Conservation (phyloP, 139 green algal species). For the Closterium sp. region DNA sequence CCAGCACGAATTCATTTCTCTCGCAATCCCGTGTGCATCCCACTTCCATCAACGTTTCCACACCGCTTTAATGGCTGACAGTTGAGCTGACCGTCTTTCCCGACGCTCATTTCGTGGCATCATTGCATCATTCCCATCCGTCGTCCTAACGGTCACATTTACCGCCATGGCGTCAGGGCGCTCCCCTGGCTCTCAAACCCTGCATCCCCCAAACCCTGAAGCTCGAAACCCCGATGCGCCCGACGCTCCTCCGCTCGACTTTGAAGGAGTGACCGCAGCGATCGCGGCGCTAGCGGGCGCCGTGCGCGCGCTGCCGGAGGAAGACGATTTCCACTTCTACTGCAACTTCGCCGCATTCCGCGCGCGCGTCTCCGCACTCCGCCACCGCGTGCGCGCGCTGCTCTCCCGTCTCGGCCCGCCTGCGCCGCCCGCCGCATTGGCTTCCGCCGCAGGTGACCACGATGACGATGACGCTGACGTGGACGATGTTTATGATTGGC, state of each 20-base stretch:
- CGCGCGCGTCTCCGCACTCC: background rate
- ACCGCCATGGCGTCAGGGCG: background rate
- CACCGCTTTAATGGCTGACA: too few species aligned
- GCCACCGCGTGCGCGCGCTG: background rate
- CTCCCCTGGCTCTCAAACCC: background rate
- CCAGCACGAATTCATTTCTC: too few species aligned
- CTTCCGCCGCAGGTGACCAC: background rate
- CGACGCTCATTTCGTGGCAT: too few species aligned
- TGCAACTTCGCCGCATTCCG: slow-evolving; percentile 36
- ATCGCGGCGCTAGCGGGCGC: background rate
- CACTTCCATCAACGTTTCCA: too few species aligned
- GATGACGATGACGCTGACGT: background rate
- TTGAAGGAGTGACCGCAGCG: background rate
- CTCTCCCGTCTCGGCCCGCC: slow-evolving; percentile 14
- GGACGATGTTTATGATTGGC: slow-evolving; percentile 30
- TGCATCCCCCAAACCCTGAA: background rate
- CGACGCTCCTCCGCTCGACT: background rate
- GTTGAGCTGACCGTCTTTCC: too few species aligned
- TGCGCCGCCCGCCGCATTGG: background rate
- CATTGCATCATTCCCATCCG: too few species aligned
- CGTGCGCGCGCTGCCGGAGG: slow-evolving; percentile 8
- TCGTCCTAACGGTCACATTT: background rate
- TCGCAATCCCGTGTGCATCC: background rate
- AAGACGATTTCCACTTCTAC: slow-evolving; percentile 47
- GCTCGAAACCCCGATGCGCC: background rate